These are phyloP conservation scores for Cryphonectria parasitica DNA, from an alignment of 2,329 filamentous ascomycete genomes.

Conservation along the genomic window DNA sequence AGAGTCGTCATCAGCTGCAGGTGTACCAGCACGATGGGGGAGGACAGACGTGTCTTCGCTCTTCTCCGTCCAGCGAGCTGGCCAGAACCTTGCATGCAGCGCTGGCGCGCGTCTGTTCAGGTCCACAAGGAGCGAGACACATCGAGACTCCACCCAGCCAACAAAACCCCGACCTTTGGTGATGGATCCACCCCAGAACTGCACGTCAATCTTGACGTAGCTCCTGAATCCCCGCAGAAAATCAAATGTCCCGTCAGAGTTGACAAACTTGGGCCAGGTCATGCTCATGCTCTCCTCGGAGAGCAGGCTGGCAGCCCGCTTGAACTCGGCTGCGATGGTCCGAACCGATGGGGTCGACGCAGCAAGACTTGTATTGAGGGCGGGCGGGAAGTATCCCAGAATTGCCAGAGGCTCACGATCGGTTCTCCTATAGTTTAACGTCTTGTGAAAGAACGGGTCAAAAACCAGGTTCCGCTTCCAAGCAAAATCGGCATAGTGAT, in stretches of 20 bases:
- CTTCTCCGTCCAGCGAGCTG: constrained; percentile 57
- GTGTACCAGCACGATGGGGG: constrained; percentile 25
- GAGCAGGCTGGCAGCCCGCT: constrained; percentile 48
- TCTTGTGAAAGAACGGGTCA: constrained; percentile 62
- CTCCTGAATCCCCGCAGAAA: constrained; percentile 58
- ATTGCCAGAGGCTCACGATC: constrained; percentile 65
- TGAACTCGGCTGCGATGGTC: constrained; percentile 56
- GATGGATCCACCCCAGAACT: constrained; percentile 66
- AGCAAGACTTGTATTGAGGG: constrained; percentile 61
- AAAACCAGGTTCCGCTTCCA: constrained; percentile 60
- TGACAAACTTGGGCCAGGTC: constrained; percentile 50
- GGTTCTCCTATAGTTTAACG: constrained; percentile 56
- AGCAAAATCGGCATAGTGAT: constrained; percentile 63
- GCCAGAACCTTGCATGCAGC: constrained; percentile 64
- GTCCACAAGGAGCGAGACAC: constrained; percentile 61
- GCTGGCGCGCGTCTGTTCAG: constrained; percentile 56
- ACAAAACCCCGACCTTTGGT: constrained; percentile 59
- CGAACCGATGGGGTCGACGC: constrained; percentile 57
- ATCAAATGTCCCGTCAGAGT: constrained; percentile 39
- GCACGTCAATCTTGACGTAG: constrained; percentile 64
- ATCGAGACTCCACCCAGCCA: constrained; percentile 67
- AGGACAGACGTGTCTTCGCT: constrained; percentile 29
- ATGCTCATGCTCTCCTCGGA: constrained; percentile 37
- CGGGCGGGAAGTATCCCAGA: constrained; percentile 64
- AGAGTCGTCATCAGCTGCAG: constrained; percentile 33